Evolutionary conservation across 352 stramenopile genomes (phyloP).

Genomic region (Hyaloperonospora brassicae): DNA sequence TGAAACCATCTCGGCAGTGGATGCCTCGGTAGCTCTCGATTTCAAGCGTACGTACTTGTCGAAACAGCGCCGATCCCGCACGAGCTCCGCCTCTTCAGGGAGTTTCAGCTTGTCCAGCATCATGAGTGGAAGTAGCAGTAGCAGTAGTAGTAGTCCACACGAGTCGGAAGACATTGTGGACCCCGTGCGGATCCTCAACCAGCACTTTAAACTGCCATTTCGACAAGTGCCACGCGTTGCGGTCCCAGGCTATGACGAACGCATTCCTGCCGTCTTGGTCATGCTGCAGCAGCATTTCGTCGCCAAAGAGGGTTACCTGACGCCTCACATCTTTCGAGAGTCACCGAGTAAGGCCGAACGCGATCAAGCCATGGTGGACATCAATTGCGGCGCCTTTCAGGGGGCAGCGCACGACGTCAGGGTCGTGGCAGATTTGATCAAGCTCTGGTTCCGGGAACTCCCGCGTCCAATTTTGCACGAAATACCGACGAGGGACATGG

Average conservation of each 20-base stretch:
- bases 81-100: constrained; percentile 27
- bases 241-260: constrained; percentile 61
- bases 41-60: constrained; percentile 7
- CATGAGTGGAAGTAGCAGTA: constrained; percentile 13
- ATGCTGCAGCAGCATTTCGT: constrained; percentile 83
- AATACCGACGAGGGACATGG: constrained; percentile 63
- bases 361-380: constrained; percentile 70
- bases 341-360: constrained; percentile 83
- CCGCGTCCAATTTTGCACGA: constrained; percentile 75
- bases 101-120: constrained; percentile 30
- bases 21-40: constrained; percentile 7
- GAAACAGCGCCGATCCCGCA: constrained; percentile 30
- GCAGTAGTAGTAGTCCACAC: constrained; percentile 7
- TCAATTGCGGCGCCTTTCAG: constrained; percentile 73
- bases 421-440: constrained; percentile 84
- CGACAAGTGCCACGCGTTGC: constrained; percentile 57
- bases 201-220: constrained; percentile 79
- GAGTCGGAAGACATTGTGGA: constrained; percentile 20
- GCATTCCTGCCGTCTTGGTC: constrained; percentile 76
- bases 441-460: constrained; percentile 86
- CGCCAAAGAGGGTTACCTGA: constrained; percentile 47
- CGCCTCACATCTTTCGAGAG: constrained; percentile 84
- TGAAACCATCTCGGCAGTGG: constrained; percentile 16
- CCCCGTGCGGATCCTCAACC: constrained; percentile 57
- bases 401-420: constrained; percentile 64